Evolutionary conservation across 495 filamentous ascomycete species (phyloP).

Genomic region (Cladorrhinum samala): DNA sequence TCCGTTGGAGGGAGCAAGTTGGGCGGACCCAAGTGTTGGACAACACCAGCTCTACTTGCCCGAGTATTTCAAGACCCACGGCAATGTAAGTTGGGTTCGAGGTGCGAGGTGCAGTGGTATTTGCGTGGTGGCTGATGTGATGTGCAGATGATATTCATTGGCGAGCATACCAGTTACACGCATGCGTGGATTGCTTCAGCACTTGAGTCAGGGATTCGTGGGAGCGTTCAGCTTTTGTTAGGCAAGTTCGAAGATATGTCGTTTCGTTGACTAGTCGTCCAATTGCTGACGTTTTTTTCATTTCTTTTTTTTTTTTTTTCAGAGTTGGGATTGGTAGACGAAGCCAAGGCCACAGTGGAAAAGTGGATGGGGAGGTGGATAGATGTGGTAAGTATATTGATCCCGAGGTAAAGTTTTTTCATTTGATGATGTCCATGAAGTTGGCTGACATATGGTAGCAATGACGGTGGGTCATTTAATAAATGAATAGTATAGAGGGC

Average conservation of each 20-base stretch:
- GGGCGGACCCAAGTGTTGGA: slow-evolving; percentile 51
- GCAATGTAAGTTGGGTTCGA: slow-evolving; percentile 14
- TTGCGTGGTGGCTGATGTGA: not conserved
- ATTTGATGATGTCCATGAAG: too few relatives aligned
- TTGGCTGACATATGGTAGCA: too few relatives aligned
- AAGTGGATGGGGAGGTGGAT: slow-evolving; percentile 67
- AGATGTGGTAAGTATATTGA: slow-evolving; percentile 8
- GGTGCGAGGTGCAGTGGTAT: slow-evolving; percentile 28
- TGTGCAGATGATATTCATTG: slow-evolving; percentile 51
- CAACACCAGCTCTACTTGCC: slow-evolving; percentile 63
- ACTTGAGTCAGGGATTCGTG: slow-evolving; percentile 60
- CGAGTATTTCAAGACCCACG: slow-evolving; percentile 62
- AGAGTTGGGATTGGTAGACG: slow-evolving; percentile 61
- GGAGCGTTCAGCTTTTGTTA: slow-evolving; percentile 53
- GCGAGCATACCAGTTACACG: slow-evolving; percentile 69
- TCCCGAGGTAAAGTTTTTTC: too few relatives aligned
- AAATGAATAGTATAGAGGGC: too few relatives aligned
- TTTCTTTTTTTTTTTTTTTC: too few relatives aligned
- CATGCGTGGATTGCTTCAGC: slow-evolving; percentile 68
- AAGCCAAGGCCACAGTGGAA: slow-evolving; percentile 57
- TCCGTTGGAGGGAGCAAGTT: slow-evolving; percentile 46
- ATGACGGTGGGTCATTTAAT: too few relatives aligned
- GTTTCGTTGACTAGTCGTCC: not conserved
- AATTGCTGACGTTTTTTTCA: not conserved
- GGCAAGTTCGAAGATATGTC: slow-evolving; percentile 27